Evolutionary conservation across 2,329 filamentous ascomycete genomes (phyloP), one percentile per base, ranked within the genome.

Genomic region (Triangularia verruculosa): DNA sequence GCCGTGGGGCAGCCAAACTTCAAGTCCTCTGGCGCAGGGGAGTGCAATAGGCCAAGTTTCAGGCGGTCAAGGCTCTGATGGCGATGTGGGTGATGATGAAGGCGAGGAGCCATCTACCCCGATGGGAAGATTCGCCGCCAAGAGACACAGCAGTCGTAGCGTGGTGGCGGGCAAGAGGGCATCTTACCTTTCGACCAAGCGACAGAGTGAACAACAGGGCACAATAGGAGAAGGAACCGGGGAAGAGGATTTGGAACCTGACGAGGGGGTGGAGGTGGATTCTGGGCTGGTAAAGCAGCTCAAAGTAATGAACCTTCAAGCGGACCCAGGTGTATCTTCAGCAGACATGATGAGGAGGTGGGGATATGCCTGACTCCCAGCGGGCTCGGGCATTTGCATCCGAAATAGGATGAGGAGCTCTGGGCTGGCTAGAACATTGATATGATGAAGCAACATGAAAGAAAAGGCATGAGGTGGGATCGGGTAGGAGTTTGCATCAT

Each of bases 211-310:
- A 3, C 22, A 59, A 24, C 20, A 17, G 12, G 32, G 8, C 6
- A 27, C 20, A 43, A 22, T 57, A 11, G 28, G 24, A 8, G 30
- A 13, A 24, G 20, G 24, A 15, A 20, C 27, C 13, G 34, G 39
- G 15, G 57, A 59, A 25, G 39, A 47, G 39, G 39, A 47, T 6
- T 6, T 47, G 39, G 57, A 59, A n/a, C 67, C 63, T 59, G 68
- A 70, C 39, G 66, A 64, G 25, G 67, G 62, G 12, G 64, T 71
- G 6, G 68, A 70, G 54, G 67, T 69, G 15, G 67, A 67, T 11
- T 22, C 15, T 1, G 39, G 57, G 17, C 17, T 59, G 15, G 57
- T 24, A 6, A 27, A 43, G 1, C 34, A 27, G 17, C 25, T 59
- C 32, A 59, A 43, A 30, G 32, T n/a, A n/a, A 52, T 59, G 57